Conservation (phyloP, 441 rosid species). For the Corymbia calophylla region DNA sequence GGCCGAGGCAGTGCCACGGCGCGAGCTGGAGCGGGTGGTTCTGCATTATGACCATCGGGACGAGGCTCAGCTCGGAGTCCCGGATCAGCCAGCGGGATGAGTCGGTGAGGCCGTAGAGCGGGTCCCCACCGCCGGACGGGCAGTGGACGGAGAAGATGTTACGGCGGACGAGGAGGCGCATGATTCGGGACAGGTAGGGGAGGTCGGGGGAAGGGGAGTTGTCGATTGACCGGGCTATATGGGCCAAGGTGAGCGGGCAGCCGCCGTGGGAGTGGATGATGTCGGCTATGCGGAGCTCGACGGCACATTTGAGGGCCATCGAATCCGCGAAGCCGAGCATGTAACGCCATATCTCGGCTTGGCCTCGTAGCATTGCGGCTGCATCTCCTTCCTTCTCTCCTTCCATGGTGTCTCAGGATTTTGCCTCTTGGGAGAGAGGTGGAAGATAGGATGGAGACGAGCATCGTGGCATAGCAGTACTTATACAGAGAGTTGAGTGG, state of each 20-base stretch:
- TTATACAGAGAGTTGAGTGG: not conserved
- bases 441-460: not conserved
- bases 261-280: conserved; percentile 12
- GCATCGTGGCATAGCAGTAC: not conserved
- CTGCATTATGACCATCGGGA: conserved; percentile 18
- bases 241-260: conserved; percentile 19
- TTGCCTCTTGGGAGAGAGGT: not conserved
- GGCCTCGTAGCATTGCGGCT: conserved; percentile 2
- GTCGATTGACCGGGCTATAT: conserved; percentile 15
- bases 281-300: conserved; percentile 15
- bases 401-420: not conserved
- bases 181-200: conserved; percentile 21
- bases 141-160: conserved; percentile 17
- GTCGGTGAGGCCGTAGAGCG: conserved; percentile 14
- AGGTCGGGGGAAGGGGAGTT: conserved; percentile 10
- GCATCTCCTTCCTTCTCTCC: not conserved
- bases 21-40: conserved; percentile 8
- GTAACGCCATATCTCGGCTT: conserved; percentile 7
- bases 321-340: conserved; percentile 13
- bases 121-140: conserved; percentile 6
- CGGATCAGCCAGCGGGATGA: conserved; percentile 23
- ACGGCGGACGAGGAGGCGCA: conserved; percentile 26
- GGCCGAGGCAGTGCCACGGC: conserved; percentile 29
- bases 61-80: conserved; percentile 19
- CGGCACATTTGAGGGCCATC: conserved; percentile 16